These are phyloP conservation scores for Piloderma croceum DNA, from an alignment of 768 basidiomycete species.

Conservation along the genomic window DNA sequence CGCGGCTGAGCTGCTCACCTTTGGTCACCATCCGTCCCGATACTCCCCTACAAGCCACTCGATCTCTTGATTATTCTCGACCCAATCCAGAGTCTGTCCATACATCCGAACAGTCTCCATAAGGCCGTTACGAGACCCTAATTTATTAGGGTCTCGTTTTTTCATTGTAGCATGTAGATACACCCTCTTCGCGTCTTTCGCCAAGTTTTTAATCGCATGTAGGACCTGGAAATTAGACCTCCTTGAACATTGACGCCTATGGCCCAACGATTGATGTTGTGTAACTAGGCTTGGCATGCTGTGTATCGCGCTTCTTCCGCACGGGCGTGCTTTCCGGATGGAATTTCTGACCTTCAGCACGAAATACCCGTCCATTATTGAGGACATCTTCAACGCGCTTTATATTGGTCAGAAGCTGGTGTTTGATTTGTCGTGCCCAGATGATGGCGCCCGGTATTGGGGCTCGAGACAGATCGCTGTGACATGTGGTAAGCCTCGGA, in stretches of 20 bases:
- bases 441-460: constrained; percentile 96
- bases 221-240: constrained; percentile 93
- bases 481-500: constrained; percentile 98
- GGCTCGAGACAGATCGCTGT: constrained; percentile 93
- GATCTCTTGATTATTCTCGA: constrained; percentile 87
- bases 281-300: constrained; percentile 93
- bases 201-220: constrained; percentile 91
- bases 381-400: constrained; percentile 98
- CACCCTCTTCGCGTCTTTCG: constrained; percentile 96
- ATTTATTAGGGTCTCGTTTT: too few species aligned
- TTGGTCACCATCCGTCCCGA: constrained; percentile 88
- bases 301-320: constrained; percentile 94
- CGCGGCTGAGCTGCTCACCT: too few species aligned
- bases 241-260: constrained; percentile 88
- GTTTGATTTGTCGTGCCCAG: constrained; percentile 98
- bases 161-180: constrained; percentile 98
- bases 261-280: constrained; percentile 89
- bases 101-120: constrained; percentile 99
- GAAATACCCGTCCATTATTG: constrained; percentile 96
- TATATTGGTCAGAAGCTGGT: constrained; percentile 95
- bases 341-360: constrained; percentile 97
- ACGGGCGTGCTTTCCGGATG: constrained; percentile 88
- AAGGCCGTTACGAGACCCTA: too few species aligned
- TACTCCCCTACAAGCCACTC: constrained; percentile 79
- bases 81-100: constrained; percentile 87